Percentiles rank a stretch among this genome's conserved stretches.
Conservation (phyloP, 805 yeast species). For the Myxozyma geophila region DNA sequence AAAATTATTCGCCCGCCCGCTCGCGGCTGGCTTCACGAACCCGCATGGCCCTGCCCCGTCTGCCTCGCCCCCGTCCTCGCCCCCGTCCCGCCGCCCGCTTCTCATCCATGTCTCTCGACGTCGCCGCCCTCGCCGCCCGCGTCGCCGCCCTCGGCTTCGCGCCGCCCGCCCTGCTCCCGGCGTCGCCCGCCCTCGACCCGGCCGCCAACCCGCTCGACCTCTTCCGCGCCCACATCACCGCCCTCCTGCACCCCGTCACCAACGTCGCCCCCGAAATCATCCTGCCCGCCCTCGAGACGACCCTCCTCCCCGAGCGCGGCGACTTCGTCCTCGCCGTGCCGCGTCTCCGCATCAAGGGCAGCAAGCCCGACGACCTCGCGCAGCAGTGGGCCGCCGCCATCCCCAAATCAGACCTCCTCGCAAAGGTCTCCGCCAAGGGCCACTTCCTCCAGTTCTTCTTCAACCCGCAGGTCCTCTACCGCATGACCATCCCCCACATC, state of each 20-base stretch:
- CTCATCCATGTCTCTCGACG: slow-evolving; percentile 12
- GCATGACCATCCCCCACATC: slow-evolving; percentile 70
- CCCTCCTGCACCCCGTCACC: slow-evolving; percentile 72
- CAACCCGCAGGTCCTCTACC: slow-evolving; percentile 65
- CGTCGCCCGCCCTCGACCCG: slow-evolving; percentile 53
- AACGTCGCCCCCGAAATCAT: slow-evolving; percentile 72
- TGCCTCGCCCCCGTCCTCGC: neutral
- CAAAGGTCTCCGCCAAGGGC: slow-evolving; percentile 79
- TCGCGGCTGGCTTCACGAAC: neutral
- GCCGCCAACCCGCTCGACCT: slow-evolving; percentile 81
- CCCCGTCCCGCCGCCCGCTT: neutral
- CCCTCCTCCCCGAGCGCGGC: slow-evolving; percentile 84
- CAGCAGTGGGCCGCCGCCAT: slow-evolving; percentile 77
- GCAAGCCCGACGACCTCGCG: slow-evolving; percentile 75
- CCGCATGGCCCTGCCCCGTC: neutral
- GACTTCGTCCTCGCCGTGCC: slow-evolving; percentile 93
- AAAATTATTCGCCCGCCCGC: neutral
- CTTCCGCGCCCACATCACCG: slow-evolving; percentile 85
- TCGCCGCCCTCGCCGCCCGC: slow-evolving; percentile 14
- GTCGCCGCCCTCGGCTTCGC: slow-evolving; percentile 24
- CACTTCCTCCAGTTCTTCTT: slow-evolving; percentile 90
- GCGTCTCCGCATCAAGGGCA: slow-evolving; percentile 79
- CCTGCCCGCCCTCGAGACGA: slow-evolving; percentile 86
- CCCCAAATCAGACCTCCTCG: slow-evolving; percentile 70
- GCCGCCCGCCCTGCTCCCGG: slow-evolving; percentile 15